phyloP scores from a whole-genome alignment of 805 yeast genomes.

The Kluyveromyces wickerhamii region DNA sequence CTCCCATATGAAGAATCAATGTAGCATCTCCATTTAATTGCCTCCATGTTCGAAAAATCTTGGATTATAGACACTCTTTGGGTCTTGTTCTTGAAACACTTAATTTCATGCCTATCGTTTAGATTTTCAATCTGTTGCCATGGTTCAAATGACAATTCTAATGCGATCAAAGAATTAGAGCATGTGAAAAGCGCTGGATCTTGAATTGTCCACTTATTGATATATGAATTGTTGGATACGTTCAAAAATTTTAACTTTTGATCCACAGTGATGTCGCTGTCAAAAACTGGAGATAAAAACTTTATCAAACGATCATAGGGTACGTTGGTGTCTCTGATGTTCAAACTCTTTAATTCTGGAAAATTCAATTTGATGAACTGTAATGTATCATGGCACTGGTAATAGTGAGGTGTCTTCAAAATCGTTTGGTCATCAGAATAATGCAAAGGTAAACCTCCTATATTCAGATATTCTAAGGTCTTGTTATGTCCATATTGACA shows the following conservation, averaged over 20 bases:
- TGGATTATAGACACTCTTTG: constrained; percentile 16
- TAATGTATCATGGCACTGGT: constrained; percentile 28
- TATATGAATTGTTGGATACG: constrained; percentile 51
- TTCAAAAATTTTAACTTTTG: constrained; percentile 49
- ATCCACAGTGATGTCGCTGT: constrained; percentile 14
- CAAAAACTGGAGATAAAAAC: constrained; percentile 23
- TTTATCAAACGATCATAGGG: constrained; percentile 29
- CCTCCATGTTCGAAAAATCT: constrained; percentile 17
- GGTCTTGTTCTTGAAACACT: constrained; percentile 13
- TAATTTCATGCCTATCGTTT: constrained; percentile 22
- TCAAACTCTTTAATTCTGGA: constrained; percentile 31
- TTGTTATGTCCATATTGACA: constrained; percentile 30
- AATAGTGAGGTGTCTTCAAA: constrained; percentile 19
- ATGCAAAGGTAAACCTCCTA: constrained; percentile 59
- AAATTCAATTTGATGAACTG: constrained; percentile 35
- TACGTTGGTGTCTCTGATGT: constrained; percentile 30
- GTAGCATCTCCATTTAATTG: constrained; percentile 28
- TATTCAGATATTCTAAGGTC: constrained; percentile 40
- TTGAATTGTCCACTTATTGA: constrained; percentile 55
- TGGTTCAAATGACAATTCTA: constrained; percentile 57
- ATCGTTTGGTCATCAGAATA: constrained; percentile 22
- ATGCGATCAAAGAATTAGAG: constrained; percentile 45
- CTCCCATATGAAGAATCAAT: constrained; percentile 46
- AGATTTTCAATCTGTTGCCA: constrained; percentile 29
- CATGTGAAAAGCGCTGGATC: constrained; percentile 37